Percentiles rank a stretch among this genome's conserved stretches.
Evolutionary conservation across 371 early-diverging fungal species (phyloP).

Genomic region (Blakeslea trispora): DNA sequence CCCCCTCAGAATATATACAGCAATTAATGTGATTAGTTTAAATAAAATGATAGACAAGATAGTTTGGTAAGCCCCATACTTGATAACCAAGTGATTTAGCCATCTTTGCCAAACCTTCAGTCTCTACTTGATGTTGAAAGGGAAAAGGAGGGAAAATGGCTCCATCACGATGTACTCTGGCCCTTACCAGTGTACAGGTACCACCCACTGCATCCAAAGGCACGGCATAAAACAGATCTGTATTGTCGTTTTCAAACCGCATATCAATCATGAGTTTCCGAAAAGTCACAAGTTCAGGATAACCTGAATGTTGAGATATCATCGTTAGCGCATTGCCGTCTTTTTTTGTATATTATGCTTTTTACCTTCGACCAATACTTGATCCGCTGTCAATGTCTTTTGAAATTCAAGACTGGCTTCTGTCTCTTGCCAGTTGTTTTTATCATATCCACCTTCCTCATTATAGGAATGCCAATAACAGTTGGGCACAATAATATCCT

Average conservation of each 20-base stretch:
- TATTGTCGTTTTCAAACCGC: constrained; percentile 31
- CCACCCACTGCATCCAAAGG: constrained; percentile 53
- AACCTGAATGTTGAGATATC: constrained; percentile 27
- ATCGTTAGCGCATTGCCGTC: too few species aligned
- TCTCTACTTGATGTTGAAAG: constrained; percentile 62
- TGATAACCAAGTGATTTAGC: constrained; percentile 63
- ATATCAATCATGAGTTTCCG: constrained; percentile 51
- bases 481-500: constrained; percentile 62
- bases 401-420: constrained; percentile 54
- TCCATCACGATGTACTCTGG: constrained; percentile 70
- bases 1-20: too few species aligned
- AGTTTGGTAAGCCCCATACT: constrained; percentile 41
- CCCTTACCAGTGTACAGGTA: constrained; percentile 59
- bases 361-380: constrained; percentile 44
- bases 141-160: constrained; percentile 54
- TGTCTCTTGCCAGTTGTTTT: constrained; percentile 75
- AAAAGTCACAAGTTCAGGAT: constrained; percentile 44
- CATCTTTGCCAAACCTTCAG: constrained; percentile 77
- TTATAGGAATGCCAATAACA: constrained; percentile 49
- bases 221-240: constrained; percentile 31
- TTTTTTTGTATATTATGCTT: too few species aligned
- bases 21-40: too few species aligned
- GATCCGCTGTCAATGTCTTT: constrained; percentile 45
- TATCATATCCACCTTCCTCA: constrained; percentile 61
- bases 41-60: constrained; percentile 36